A percentile compares a stretch with the other conserved stretches of the same genome.
Conservation (phyloP, 1,284 basidiomycete species). For the Fomitopsis schrenkii region DNA sequence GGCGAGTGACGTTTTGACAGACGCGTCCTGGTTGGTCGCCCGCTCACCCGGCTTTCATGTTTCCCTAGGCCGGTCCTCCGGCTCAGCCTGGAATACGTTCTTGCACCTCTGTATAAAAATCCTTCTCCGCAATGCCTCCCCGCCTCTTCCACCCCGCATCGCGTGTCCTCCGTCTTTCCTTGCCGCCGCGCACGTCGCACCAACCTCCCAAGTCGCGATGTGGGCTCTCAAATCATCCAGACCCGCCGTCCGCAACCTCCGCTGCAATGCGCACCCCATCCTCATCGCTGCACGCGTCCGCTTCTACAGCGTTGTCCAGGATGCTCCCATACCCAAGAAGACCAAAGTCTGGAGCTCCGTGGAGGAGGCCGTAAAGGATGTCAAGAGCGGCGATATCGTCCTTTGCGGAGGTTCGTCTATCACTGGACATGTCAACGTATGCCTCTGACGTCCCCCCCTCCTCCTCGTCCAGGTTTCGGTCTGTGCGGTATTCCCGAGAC, state of each 20-base stretch:
- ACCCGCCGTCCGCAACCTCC: conserved; percentile 19
- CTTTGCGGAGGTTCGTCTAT: conserved; percentile 66
- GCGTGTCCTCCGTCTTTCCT: not conserved
- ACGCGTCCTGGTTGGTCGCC: not conserved
- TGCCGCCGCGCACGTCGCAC: not conserved
- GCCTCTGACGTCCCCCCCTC: not conserved
- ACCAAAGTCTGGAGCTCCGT: conserved; percentile 80
- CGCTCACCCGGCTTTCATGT: not conserved
- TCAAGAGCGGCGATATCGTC: conserved; percentile 76
- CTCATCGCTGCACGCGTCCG: conserved; percentile 19
- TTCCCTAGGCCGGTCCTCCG: conserved; percentile 1
- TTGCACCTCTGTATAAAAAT: not conserved
- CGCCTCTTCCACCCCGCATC: not conserved
- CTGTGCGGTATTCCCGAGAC: conserved; percentile 80
- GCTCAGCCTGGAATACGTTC: not conserved
- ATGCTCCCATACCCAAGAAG: conserved; percentile 38
- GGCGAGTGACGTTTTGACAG: not conserved
- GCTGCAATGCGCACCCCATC: conserved; percentile 11
- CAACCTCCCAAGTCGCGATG: conserved; percentile 1
- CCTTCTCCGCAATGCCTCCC: not conserved
- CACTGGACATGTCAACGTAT: conserved; percentile 15
- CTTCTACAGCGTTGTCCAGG: conserved; percentile 26
- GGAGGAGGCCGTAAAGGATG: conserved; percentile 79
- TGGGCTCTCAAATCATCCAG: conserved; percentile 21
- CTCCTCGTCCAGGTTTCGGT: conserved; percentile 60